Percentiles rank a stretch among this genome's conserved stretches.
Evolutionary conservation across 2,329 filamentous ascomycete genomes (phyloP).

Genomic region (Cryphonectria radicalis): DNA sequence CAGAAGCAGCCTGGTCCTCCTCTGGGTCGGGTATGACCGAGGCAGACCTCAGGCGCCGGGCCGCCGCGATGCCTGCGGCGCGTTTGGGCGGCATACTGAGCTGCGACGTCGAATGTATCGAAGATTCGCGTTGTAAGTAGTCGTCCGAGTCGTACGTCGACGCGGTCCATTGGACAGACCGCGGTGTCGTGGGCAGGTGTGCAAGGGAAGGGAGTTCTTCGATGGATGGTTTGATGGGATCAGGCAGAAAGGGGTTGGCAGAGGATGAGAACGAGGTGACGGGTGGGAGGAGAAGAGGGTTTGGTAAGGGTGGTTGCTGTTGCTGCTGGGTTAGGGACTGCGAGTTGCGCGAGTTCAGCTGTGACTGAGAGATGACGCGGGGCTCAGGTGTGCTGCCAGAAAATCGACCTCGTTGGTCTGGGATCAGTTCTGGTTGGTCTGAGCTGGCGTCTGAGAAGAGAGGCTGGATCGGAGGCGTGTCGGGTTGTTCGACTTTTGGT

Average conservation of each 20-base stretch:
- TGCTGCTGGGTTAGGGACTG: constrained; percentile 5
- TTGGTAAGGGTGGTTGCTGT: neutral
- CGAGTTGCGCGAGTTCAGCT: constrained; percentile 19
- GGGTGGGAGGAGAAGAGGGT: constrained; percentile 6
- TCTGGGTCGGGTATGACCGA: constrained; percentile 1
- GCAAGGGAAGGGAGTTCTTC: constrained; percentile 21
- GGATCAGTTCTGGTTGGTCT: constrained; percentile 4
- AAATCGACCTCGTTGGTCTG: neutral
- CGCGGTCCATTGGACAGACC: constrained; percentile 24
- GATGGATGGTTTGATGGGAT: constrained; percentile 29
- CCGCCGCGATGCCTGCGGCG: neutral
- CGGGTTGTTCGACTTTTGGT: constrained; percentile 3
- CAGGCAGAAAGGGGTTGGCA: constrained; percentile 20
- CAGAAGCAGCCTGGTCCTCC: constrained; percentile 14
- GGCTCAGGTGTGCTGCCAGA: constrained; percentile 18
- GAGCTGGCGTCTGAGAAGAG: constrained; percentile 9
- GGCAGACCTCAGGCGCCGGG: constrained; percentile 13
- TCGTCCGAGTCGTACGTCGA: constrained; percentile 28
- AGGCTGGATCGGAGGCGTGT: constrained; percentile 1
- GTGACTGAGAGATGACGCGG: constrained; percentile 11
- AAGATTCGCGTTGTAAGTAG: constrained; percentile 28
- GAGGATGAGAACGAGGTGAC: constrained; percentile 16
- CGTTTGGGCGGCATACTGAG: constrained; percentile 16
- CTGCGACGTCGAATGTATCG: constrained; percentile 20
- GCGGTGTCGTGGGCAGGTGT: constrained; percentile 21